phyloP scores from a whole-genome alignment of 1,284 basidiomycete genomes.

The Ceratobasidium papillatum region DNA sequence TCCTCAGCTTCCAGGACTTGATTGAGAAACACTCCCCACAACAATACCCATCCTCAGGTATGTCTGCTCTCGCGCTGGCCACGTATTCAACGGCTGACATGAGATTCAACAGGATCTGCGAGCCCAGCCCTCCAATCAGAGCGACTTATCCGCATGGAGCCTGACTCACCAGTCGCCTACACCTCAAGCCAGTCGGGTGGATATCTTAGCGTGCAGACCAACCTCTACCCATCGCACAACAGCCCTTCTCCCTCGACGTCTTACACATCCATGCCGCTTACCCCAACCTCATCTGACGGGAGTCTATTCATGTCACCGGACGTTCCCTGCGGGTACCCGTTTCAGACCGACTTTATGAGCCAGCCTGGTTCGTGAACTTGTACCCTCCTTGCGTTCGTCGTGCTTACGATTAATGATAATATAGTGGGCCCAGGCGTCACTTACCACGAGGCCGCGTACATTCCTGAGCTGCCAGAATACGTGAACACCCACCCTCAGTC shows the following conservation, averaged over 20 bases:
- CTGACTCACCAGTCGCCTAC: conserved; percentile 23
- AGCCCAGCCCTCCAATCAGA: conserved; percentile 2
- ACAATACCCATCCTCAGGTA: not conserved
- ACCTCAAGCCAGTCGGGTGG: conserved; percentile 1
- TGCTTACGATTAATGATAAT: conserved; percentile 30
- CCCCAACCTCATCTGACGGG: not conserved
- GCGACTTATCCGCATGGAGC: conserved; percentile 18
- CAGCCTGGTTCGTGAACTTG: conserved; percentile 25
- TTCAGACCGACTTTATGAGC: not conserved
- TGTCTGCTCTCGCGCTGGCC: not conserved
- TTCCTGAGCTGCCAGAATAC: not conserved
- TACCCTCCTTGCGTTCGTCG: not conserved
- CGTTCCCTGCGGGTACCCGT: conserved; percentile 7
- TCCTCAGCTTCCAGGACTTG: conserved; percentile 22
- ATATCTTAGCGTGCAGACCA: conserved; percentile 17
- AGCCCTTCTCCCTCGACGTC: conserved; percentile 22
- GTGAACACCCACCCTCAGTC: not conserved
- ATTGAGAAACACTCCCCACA: conserved; percentile 27
- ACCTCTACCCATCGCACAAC: not conserved
- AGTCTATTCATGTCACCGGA: conserved; percentile 15
- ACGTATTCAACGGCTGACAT: conserved; percentile 5
- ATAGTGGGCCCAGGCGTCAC: not conserved
- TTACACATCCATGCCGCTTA: conserved; percentile 9
- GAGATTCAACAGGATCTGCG: not conserved
- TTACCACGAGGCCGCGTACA: not conserved